Conservation (phyloP, 2,329 filamentous ascomycete genomes). For the Colletotrichum sp. region DNA sequence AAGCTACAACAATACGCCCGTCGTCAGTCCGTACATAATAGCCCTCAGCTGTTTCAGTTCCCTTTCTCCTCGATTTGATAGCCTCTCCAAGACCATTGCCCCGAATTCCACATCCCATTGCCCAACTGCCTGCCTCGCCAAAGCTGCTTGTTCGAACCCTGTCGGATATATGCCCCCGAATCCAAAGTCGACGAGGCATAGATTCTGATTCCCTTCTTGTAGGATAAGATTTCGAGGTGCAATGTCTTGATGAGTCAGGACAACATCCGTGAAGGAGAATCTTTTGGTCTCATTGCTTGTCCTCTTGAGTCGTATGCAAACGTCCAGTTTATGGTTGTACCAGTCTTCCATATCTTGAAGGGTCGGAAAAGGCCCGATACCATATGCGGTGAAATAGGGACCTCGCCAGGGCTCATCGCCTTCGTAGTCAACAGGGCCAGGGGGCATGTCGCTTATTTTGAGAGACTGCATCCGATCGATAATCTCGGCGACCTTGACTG, state of each 20-base stretch:
- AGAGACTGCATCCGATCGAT: not conserved
- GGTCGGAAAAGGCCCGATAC: not conserved
- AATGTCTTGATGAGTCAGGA: not conserved
- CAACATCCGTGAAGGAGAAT: not conserved
- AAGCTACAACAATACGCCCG: not conserved
- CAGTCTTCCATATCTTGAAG: not conserved
- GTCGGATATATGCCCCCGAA: not conserved
- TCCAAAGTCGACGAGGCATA: not conserved
- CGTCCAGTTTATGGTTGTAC: not conserved
- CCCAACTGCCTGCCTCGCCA: not conserved
- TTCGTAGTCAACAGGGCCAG: not conserved
- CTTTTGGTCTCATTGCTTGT: not conserved
- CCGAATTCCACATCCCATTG: not conserved
- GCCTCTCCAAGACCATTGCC: not conserved
- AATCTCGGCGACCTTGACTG: not conserved
- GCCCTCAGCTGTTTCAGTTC: not conserved
- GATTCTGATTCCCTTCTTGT: not conserved
- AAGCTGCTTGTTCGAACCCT: not conserved
- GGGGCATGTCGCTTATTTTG: not conserved
- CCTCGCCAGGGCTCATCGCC: not conserved
- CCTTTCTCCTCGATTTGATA: not conserved
- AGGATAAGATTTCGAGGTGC: not conserved
- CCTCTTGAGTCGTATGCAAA: not conserved
- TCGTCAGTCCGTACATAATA: not conserved
- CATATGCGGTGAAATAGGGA: not conserved